phyloP scores from a whole-genome alignment of 2,329 filamentous ascomycete genomes.

The Exophiala spinifera region DNA sequence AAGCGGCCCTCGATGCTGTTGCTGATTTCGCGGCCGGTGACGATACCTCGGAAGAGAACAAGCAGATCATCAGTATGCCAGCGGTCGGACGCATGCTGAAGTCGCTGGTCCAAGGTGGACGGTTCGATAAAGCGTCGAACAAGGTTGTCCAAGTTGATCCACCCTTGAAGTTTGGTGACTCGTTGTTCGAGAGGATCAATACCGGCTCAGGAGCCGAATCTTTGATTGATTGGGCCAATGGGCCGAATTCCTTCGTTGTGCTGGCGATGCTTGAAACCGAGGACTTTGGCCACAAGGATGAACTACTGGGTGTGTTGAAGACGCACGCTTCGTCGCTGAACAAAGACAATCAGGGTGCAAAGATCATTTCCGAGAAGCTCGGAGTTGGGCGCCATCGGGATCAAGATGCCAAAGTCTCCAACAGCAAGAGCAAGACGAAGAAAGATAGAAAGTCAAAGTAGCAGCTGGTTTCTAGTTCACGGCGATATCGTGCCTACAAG shows the following conservation, averaged over 20 bases:
- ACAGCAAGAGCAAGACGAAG: slow-evolving; percentile 1
- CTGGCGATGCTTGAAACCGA: slow-evolving; percentile 74
- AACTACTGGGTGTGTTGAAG: slow-evolving; percentile 67
- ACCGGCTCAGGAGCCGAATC: slow-evolving; percentile 51
- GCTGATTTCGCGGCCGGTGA: slow-evolving; percentile 44
- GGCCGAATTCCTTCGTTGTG: slow-evolving; percentile 80
- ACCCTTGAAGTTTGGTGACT: slow-evolving; percentile 72
- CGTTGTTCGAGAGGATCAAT: slow-evolving; percentile 70
- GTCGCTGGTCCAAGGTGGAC: slow-evolving; percentile 82
- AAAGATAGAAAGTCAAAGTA: slow-evolving; percentile 8
- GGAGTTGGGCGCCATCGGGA: background rate
- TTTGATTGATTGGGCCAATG: slow-evolving; percentile 78
- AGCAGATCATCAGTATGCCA: slow-evolving; percentile 59
- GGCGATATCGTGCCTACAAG: background rate
- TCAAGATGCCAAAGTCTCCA: background rate
- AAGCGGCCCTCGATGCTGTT: slow-evolving; percentile 67
- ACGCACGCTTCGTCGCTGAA: slow-evolving; percentile 52
- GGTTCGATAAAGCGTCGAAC: slow-evolving; percentile 73
- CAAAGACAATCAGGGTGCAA: slow-evolving; percentile 48
- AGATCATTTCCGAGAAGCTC: slow-evolving; percentile 41
- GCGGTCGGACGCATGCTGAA: slow-evolving; percentile 81
- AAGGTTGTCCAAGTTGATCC: slow-evolving; percentile 67
- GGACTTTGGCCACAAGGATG: slow-evolving; percentile 64
- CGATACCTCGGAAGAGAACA: slow-evolving; percentile 41
- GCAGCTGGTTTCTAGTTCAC: background rate